These are phyloP conservation scores for Fomitopsis serialis DNA, from an alignment of 768 basidiomycete species.

Conservation along the genomic window DNA sequence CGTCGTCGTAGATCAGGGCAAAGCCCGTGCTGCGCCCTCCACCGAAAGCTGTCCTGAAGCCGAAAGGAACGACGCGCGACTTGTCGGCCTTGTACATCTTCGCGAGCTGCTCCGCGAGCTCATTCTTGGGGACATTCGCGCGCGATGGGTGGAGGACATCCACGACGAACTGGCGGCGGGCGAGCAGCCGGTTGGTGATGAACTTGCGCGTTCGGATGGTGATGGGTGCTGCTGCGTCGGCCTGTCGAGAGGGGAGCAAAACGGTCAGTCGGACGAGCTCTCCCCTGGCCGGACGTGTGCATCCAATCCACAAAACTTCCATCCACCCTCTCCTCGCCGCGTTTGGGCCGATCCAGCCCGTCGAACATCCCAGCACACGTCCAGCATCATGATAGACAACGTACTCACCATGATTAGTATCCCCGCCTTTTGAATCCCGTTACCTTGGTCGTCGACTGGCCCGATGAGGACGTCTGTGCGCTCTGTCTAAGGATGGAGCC, in stretches of 20 bases:
- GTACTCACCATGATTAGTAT: conserved; percentile 27
- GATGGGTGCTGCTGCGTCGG: conserved; percentile 78
- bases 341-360: conserved; percentile 3
- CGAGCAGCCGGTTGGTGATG: conserved; percentile 96
- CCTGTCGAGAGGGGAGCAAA: conserved; percentile 35
- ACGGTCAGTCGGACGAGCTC: conserved; percentile 6
- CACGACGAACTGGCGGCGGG: conserved; percentile 93
- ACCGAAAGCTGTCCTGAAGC: conserved; percentile 95
- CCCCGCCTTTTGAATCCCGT: conserved; percentile 20
- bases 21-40: conserved; percentile 97
- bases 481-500: conserved; percentile 6
- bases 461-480: conserved; percentile 7
- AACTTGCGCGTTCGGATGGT: conserved; percentile 99
- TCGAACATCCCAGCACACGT: conserved; percentile 5
- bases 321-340: conserved; percentile 31
- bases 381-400: conserved; percentile 10
- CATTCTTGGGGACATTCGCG: conserved; percentile 87
- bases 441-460: conserved; percentile 24
- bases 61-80: conserved; percentile 87
- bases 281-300: conserved; percentile 13
- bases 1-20: conserved; percentile 95
- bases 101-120: conserved; percentile 91
- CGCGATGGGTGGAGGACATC: conserved; percentile 95
- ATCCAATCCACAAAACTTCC: conserved; percentile 23
- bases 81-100: conserved; percentile 91